Percentiles rank a stretch among this genome's conserved stretches.
These are phyloP conservation scores for Chalaropsis thielavioides DNA, from an alignment of 2,329 filamentous ascomycete genomes.

Conservation along the genomic window DNA sequence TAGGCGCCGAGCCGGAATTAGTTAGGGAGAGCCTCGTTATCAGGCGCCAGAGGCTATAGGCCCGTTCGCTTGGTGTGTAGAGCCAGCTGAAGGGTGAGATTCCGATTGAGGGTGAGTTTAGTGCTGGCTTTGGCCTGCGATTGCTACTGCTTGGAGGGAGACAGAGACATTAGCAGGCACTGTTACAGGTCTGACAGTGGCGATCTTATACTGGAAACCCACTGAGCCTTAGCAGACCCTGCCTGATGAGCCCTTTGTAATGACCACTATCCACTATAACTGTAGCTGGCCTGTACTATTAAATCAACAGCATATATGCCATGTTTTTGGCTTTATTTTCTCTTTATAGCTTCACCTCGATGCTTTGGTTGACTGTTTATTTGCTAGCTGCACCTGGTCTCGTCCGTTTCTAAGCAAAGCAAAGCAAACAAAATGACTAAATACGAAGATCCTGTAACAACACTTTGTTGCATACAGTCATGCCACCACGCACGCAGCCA, in stretches of 20 bases:
- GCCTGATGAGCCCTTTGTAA: too few relatives aligned
- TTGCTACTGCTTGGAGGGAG: neutral
- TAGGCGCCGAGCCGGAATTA: neutral
- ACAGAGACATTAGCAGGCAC: too few relatives aligned
- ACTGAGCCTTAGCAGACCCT: too few relatives aligned
- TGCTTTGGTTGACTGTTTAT: too few relatives aligned
- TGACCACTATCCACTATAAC: too few relatives aligned
- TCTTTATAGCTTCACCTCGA: neutral
- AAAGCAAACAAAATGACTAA: neutral
- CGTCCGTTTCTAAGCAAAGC: neutral
- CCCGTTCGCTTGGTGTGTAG: neutral
- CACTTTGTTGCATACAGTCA: neutral
- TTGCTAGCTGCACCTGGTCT: neutral
- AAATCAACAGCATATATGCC: too few relatives aligned
- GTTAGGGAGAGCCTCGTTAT: neutral
- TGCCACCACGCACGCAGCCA: neutral
- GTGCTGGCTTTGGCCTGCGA: neutral
- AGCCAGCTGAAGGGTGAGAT: neutral
- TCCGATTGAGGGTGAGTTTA: neutral
- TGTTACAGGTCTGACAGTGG: too few relatives aligned
- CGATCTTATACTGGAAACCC: too few relatives aligned
- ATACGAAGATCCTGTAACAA: conserved; percentile 1
- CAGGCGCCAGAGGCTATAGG: neutral
- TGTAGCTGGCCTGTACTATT: too few relatives aligned
- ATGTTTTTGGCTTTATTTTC: too few relatives aligned